Base-by-base conservation (phyloP, 1,284 basidiomycete genomes). In the Sanghuangporus baumii region DNA sequence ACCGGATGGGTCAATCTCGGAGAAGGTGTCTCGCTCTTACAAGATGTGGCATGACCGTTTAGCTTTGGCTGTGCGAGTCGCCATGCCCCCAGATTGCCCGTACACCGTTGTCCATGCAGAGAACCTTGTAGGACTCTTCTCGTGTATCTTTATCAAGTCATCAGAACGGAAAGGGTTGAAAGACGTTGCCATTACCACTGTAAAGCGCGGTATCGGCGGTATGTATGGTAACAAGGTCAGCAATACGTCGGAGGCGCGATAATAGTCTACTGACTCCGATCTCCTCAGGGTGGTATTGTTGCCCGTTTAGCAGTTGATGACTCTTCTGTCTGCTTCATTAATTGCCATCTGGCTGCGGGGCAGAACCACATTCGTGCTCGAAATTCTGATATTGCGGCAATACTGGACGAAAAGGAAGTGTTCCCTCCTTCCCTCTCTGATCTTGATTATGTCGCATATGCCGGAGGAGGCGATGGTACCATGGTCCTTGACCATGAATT, bases 321-420 rank as follows among this genome's bases (percentile, higher is more conserved):
- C 75, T 90, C 93, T 1, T 95, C 93, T 0, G 74, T 98, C 31
- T 98, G 94, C 72, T 91, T 98, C 70, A 86, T 98, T 77, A 99
- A 99, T 75, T 94, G 93, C 68, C 96, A 99, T 78, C 81, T 99
- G 57, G 96, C 96, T 4, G 96, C 96, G 2, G 96, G 96, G 1
- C 95, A 97, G 71, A 82, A 84, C 65, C 88, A 92, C 55, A 84
- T 92, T 34, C 83, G 90, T 8, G 82, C 90, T 66, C 81, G 96
- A 6, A 98, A 97, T 70, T 86, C 87, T 0, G 95, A 98, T 73
- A 78, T 95, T 3, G 88, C 88, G 0, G 89, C 87, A 1, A 91
- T 96, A 63, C 75, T 97, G 63, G 95, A 97, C 69, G 88, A 92
- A 69, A 87, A 88, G 65, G 75, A 81, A 2, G 79, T 94, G 2